Percentiles rank a stretch among this genome's conserved stretches.
Conservation (phyloP, 2,329 filamentous ascomycete genomes). For the Colletotrichum australisinense region DNA sequence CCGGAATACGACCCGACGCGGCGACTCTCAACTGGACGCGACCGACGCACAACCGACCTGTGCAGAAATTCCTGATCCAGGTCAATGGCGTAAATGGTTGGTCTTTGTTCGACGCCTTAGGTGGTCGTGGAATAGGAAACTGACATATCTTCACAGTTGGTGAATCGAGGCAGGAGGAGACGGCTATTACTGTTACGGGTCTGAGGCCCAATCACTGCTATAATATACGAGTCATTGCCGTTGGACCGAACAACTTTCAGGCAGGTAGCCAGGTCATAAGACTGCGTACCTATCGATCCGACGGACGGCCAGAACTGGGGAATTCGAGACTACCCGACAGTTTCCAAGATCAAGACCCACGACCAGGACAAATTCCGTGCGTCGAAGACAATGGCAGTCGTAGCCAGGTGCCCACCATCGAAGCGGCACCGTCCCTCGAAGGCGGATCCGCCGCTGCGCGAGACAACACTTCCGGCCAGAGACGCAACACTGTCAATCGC, state of each 20-base stretch:
- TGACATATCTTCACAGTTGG: conserved; percentile 68
- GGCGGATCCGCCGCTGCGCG: conserved; percentile 70
- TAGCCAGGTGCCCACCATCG: conserved; percentile 66
- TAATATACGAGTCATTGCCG: conserved; percentile 91
- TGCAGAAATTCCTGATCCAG: conserved; percentile 90
- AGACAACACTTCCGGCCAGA: conserved; percentile 67
- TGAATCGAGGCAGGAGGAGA: conserved; percentile 82
- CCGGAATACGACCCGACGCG: conserved; percentile 87
- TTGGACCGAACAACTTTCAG: conserved; percentile 92
- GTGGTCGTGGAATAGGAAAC: neutral
- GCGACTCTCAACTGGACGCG: conserved; percentile 93
- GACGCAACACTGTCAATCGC: conserved; percentile 78
- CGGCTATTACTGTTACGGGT: conserved; percentile 90
- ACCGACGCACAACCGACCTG: conserved; percentile 72
- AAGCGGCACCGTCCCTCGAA: conserved; percentile 72
- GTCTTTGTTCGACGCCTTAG: conserved; percentile 42
- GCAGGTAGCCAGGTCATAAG: conserved; percentile 88
- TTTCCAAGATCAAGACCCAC: conserved; percentile 64
- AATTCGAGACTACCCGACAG: conserved; percentile 67
- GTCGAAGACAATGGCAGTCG: conserved; percentile 59
- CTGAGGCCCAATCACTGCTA: conserved; percentile 90
- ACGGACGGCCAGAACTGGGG: conserved; percentile 71
- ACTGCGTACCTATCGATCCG: conserved; percentile 78
- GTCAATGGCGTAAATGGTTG: conserved; percentile 92
- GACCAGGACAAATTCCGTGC: conserved; percentile 19